phyloP scores from a whole-genome alignment of 2,329 filamentous ascomycete genomes.

The Epichloe typhina region DNA sequence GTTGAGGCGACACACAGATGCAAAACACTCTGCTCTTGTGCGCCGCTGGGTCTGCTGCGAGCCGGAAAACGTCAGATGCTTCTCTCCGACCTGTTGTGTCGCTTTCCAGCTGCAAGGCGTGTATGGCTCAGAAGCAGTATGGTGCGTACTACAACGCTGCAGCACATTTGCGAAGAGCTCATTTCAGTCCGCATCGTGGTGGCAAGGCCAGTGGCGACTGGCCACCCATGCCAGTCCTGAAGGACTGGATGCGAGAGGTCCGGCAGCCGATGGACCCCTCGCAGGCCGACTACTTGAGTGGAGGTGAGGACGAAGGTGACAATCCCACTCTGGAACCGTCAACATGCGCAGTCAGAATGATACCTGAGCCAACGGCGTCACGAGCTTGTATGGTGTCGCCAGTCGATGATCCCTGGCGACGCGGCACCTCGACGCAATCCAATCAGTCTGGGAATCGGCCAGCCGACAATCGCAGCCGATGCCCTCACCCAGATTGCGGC shows the following conservation, averaged over 20 bases:
- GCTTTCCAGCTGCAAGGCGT: conserved; percentile 42
- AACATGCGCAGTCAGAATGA: neutral
- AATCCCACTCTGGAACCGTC: conserved; percentile 17
- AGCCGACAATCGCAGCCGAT: conserved; percentile 31
- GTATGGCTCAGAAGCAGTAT: conserved; percentile 42
- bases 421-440: conserved; percentile 13
- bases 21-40: conserved; percentile 41
- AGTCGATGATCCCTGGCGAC: conserved; percentile 12
- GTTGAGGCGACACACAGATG: conserved; percentile 52
- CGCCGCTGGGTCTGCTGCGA: conserved; percentile 45
- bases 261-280: conserved; percentile 31
- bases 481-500: conserved; percentile 44
- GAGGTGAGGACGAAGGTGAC: conserved; percentile 24
- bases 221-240: conserved; percentile 43
- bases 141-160: conserved; percentile 47
- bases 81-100: conserved; percentile 36
- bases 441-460: conserved; percentile 17
- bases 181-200: conserved; percentile 42
- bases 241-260: conserved; percentile 49
- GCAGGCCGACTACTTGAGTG: conserved; percentile 5
- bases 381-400: conserved; percentile 4
- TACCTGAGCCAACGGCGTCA: conserved; percentile 7
- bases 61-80: conserved; percentile 25
- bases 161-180: conserved; percentile 42
- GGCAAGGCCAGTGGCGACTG: conserved; percentile 46